phyloP scores from a whole-genome alignment of 169 alveolate species.

The Eimeria mitis region DNA sequence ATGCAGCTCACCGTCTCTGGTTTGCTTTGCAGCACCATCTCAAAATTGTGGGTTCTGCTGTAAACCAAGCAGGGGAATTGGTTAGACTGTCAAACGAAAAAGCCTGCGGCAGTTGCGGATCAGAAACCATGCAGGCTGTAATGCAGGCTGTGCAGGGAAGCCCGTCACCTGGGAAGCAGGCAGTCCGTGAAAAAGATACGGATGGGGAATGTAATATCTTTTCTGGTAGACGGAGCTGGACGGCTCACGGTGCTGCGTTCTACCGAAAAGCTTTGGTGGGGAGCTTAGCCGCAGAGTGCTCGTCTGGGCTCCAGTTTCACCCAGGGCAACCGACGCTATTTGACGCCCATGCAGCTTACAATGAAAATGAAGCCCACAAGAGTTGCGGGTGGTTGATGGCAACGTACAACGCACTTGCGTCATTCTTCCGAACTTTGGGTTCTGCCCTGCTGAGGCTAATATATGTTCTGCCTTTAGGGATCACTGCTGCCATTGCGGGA shows the following conservation, averaged over 20 bases:
- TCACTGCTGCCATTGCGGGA: slow-evolving; percentile 60
- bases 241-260: not conserved
- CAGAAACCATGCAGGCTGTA: not conserved
- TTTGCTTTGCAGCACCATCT: not conserved
- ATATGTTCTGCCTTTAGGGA: slow-evolving; percentile 31
- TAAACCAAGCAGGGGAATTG: not conserved
- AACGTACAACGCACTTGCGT: not conserved
- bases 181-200: not conserved
- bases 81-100: not conserved
- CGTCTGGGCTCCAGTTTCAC: slow-evolving; percentile 7
- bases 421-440: slow-evolving; percentile 15
- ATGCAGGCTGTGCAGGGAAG: not conserved
- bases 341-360: not conserved
- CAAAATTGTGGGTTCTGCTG: not conserved
- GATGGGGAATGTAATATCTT: not conserved
- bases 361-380: not conserved
- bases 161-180: not conserved
- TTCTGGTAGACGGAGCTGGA: not conserved
- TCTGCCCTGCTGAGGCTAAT: slow-evolving; percentile 41
- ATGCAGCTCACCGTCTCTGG: not conserved
- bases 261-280: not conserved
- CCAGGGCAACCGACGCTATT: slow-evolving; percentile 23
- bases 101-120: not conserved
- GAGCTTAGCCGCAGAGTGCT: not conserved
- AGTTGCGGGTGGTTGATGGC: slow-evolving; percentile 1